Evolutionary conservation across 805 yeast genomes (phyloP), one percentile per base, ranked within the genome.

Genomic region (Ogataea ramenticola): DNA sequence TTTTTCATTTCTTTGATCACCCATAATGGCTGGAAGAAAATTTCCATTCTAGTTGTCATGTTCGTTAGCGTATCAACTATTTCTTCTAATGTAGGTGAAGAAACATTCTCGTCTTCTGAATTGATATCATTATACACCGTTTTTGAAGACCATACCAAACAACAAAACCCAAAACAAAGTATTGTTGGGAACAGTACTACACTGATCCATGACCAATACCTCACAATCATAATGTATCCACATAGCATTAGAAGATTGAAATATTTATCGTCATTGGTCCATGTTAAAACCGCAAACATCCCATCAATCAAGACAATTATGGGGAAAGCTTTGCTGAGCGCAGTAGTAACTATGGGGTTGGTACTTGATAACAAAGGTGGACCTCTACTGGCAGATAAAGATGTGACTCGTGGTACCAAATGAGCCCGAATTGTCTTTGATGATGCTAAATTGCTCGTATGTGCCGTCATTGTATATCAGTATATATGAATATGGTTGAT

Each of bases 201-300:
- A 22, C 68, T 56, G 21, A 71, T 46, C 10, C 54, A 33, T 4
- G 57, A 45, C 81, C 81, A 75, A 49, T 73, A 67, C 52, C 66
- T 49, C 14, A 74, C 67, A 1, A 68, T 27, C 29, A 65, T 58
- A 12, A 71, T 61, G 48, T 68, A 71, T 1, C 54, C 47, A 4
- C 67, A 67, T 29, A 74, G 60, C 1, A 68, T 32, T 7, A 75
- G 52, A 44, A 74, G 67, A 50, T 75, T 77, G 46, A 63, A 63
- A 49, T 71, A 74, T 10, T 71, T 59, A 43, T 74, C 75, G 4
- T 66, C 71, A 46, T 74, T 74, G 1, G 82, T 75, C 82, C 82
- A 77, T 1, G 81, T 75, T 19, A 75, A 47, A 14, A 72, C 55
- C 33, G 72, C 72, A 16, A 77, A 54, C 7, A 67, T 44, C 36